Percentiles rank a stretch among this genome's conserved stretches.
phyloP scores from a whole-genome alignment of 2,329 filamentous ascomycete genomes.

The Cladosporium sp. region DNA sequence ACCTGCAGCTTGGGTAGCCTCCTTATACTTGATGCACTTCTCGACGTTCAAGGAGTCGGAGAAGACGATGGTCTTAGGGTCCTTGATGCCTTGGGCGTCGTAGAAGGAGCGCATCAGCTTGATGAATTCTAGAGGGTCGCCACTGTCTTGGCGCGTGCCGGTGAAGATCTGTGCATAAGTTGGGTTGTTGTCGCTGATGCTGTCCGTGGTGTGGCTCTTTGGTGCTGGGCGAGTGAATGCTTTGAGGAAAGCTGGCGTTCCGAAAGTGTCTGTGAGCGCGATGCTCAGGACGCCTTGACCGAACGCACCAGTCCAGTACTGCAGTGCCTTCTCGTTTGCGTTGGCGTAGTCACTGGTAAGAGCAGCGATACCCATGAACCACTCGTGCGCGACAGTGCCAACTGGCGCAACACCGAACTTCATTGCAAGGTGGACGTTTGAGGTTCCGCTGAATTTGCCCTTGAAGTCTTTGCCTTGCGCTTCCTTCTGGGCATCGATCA shows the following conservation, averaged over 20 bases:
- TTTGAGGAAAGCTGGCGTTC: constrained; percentile 80
- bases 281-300: constrained; percentile 71
- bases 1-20: constrained; percentile 70
- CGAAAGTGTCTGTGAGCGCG: constrained; percentile 93
- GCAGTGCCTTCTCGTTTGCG: constrained; percentile 78
- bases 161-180: constrained; percentile 79
- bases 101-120: constrained; percentile 79
- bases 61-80: constrained; percentile 87
- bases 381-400: constrained; percentile 92
- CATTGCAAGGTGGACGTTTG: constrained; percentile 97
- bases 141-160: constrained; percentile 86
- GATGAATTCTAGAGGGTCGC: constrained; percentile 76
- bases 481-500: constrained; percentile 74
- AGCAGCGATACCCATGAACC: constrained; percentile 98
- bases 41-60: constrained; percentile 94
- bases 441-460: constrained; percentile 80
- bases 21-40: constrained; percentile 84
- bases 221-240: constrained; percentile 69
- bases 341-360: constrained; percentile 79
- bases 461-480: constrained; percentile 57
- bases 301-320: constrained; percentile 89
- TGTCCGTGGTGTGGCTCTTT: constrained; percentile 21
- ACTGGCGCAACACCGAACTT: constrained; percentile 79
- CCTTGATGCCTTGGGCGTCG: constrained; percentile 66
- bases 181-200: constrained; percentile 23